These are phyloP conservation scores for Pythium pyrilobum DNA, from an alignment of 352 stramenopile genomes.

Conservation along the genomic window DNA sequence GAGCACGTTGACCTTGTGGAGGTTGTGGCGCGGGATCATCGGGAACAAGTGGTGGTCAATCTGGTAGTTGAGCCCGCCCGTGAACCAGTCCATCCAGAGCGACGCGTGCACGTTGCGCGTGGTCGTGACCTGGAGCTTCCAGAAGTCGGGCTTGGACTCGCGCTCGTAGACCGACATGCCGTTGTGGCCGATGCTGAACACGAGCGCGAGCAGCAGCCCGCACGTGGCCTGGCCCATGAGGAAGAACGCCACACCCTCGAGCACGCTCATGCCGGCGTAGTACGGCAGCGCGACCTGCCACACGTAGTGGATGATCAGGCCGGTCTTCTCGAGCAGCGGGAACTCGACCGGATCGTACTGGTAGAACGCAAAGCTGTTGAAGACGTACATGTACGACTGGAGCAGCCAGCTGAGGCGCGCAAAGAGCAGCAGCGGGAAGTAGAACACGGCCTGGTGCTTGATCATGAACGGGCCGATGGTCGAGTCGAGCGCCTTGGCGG, in stretches of 20 bases:
- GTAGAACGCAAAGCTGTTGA: conserved; percentile 81
- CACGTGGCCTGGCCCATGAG: conserved; percentile 85
- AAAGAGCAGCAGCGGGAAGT: conserved; percentile 97
- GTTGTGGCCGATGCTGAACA: conserved; percentile 98
- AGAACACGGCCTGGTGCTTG: conserved; percentile 91
- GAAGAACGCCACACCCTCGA: conserved; percentile 77
- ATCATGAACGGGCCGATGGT: conserved; percentile 89
- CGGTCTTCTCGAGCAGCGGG: conserved; percentile 68
- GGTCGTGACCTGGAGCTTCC: conserved; percentile 97
- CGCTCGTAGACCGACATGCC: conserved; percentile 97
- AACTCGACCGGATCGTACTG: conserved; percentile 86
- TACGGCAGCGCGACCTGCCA: conserved; percentile 89
- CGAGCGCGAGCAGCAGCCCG: conserved; percentile 93
- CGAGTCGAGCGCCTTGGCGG: conserved; percentile 78
- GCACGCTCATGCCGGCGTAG: conserved; percentile 53
- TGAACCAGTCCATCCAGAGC: conserved; percentile 98
- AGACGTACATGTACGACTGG: conserved; percentile 95
- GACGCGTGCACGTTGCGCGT: conserved; percentile 95
- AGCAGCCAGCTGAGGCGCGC: conserved; percentile 96
- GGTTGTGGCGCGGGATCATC: conserved; percentile 95
- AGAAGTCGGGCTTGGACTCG: conserved; percentile 95
- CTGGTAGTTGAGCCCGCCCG: conserved; percentile 97
- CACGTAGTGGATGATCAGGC: conserved; percentile 85
- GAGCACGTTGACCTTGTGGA: conserved; percentile 91
- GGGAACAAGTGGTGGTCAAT: conserved; percentile 99